Evolutionary conservation across 2,329 filamentous ascomycete genomes (phyloP).

Genomic region (Trichoderma asperellum): DNA sequence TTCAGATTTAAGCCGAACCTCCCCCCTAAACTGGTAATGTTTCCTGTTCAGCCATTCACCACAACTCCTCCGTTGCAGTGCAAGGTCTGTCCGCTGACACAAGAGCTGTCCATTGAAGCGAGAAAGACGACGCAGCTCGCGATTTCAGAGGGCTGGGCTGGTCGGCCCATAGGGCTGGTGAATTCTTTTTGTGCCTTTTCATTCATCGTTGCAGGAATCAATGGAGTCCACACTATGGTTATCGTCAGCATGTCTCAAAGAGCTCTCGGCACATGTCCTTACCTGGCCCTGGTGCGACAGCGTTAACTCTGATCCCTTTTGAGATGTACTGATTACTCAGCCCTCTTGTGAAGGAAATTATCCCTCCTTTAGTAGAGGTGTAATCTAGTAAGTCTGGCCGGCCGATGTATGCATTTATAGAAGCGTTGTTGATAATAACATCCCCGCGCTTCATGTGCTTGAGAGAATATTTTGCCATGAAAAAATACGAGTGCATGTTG

Average conservation of each 20-base stretch:
- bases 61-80: conserved; percentile 57
- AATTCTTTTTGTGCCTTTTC: conserved; percentile 73
- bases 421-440: conserved; percentile 84
- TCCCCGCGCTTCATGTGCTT: conserved; percentile 65
- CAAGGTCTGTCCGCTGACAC: conserved; percentile 71
- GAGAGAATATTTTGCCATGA: conserved; percentile 61
- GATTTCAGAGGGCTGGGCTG: conserved; percentile 79
- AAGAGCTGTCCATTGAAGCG: conserved; percentile 72
- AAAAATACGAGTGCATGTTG: conserved; percentile 63
- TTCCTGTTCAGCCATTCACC: conserved; percentile 51
- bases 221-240: conserved; percentile 68
- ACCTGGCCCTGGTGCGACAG: conserved; percentile 72
- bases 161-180: conserved; percentile 73
- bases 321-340: conserved; percentile 74
- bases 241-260: neutral
- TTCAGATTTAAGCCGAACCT: too few species aligned
- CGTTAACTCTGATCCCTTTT: conserved; percentile 76
- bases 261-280: conserved; percentile 15
- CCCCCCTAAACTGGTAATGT: neutral
- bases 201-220: conserved; percentile 75
- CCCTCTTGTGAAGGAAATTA: conserved; percentile 77
- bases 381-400: conserved; percentile 82
- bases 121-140: conserved; percentile 82
- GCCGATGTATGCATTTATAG: conserved; percentile 81
- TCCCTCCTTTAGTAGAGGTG: conserved; percentile 77